Evolutionary conservation across 768 basidiomycete species (phyloP).

Genomic region (Kwoniella sp.): DNA sequence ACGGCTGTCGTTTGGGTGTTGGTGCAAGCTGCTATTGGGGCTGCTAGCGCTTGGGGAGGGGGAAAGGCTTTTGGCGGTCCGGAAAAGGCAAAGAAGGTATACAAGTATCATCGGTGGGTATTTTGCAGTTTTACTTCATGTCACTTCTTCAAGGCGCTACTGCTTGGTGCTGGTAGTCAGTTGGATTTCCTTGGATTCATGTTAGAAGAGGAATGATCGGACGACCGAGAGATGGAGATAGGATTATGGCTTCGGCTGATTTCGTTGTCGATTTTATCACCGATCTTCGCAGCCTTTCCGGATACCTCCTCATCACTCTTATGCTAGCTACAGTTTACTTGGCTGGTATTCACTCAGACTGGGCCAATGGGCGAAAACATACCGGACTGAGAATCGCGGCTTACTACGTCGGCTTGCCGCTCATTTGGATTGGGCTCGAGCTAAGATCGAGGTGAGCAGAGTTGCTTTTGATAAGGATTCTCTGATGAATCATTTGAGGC

Average conservation of each 20-base stretch:
- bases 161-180: no score
- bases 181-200: no score
- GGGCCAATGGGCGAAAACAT: conserved; percentile 56
- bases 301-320: conserved; percentile 69
- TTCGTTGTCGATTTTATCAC: no score
- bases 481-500: background rate
- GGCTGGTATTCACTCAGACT: conserved; percentile 71
- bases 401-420: conserved; percentile 46
- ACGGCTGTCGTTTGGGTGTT: conserved; percentile 65
- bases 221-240: no score
- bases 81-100: conserved; percentile 69
- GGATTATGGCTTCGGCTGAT: no score
- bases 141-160: no score
- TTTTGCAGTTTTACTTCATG: conserved; percentile 2
- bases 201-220: no score
- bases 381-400: conserved; percentile 35
- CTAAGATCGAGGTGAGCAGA: conserved; percentile 43
- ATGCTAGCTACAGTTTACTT: conserved; percentile 68
- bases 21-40: conserved; percentile 67
- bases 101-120: conserved; percentile 74
- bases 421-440: conserved; percentile 41
- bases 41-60: conserved; percentile 73
- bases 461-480: background rate
- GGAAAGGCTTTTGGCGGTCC: conserved; percentile 73
- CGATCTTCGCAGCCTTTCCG: conserved; percentile 64